phyloP scores from a whole-genome alignment of 805 yeast genomes.

The Hanseniaspora singularis region DNA sequence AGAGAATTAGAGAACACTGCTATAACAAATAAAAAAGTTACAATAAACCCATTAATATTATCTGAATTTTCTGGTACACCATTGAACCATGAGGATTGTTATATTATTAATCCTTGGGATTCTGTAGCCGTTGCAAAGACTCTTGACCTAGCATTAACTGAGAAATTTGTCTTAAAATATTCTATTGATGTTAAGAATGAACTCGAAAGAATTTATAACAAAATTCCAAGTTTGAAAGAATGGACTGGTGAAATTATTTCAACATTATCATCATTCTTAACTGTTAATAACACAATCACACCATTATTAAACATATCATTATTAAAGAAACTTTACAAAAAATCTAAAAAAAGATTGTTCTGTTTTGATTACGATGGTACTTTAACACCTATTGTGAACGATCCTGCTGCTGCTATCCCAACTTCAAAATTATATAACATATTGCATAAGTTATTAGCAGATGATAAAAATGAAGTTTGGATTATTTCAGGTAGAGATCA shows the following conservation, averaged over 20 bases:
- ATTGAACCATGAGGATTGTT: slow-evolving; percentile 55
- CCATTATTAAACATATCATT: slow-evolving; percentile 72
- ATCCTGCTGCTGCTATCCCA: slow-evolving; percentile 98
- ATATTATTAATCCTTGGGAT: slow-evolving; percentile 94
- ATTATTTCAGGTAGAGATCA: slow-evolving; percentile 93
- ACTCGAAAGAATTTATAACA: slow-evolving; percentile 38
- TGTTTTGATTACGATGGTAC: slow-evolving; percentile 97
- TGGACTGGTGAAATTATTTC: slow-evolving; percentile 63
- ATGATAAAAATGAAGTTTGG: slow-evolving; percentile 83
- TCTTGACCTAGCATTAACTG: slow-evolving; percentile 50
- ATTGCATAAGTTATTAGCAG: slow-evolving; percentile 49
- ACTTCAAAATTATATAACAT: slow-evolving; percentile 55
- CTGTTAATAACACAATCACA: slow-evolving; percentile 41
- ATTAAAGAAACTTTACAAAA: slow-evolving; percentile 45
- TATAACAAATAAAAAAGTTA: slow-evolving; percentile 34
- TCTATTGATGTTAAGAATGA: slow-evolving; percentile 35
- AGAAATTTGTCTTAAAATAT: slow-evolving; percentile 36
- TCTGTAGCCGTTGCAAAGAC: slow-evolving; percentile 82
- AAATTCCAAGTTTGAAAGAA: slow-evolving; percentile 63
- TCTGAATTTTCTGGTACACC: slow-evolving; percentile 92
- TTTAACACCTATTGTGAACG: slow-evolving; percentile 86
- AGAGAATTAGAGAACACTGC: slow-evolving; percentile 21
- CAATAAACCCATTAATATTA: slow-evolving; percentile 51
- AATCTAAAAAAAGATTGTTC: slow-evolving; percentile 59
- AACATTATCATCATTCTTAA: slow-evolving; percentile 33